Evolutionary conservation across 768 basidiomycete genomes (phyloP), one percentile per base, ranked within the genome.

Genomic region (Boletus rufocinnamomeus): DNA sequence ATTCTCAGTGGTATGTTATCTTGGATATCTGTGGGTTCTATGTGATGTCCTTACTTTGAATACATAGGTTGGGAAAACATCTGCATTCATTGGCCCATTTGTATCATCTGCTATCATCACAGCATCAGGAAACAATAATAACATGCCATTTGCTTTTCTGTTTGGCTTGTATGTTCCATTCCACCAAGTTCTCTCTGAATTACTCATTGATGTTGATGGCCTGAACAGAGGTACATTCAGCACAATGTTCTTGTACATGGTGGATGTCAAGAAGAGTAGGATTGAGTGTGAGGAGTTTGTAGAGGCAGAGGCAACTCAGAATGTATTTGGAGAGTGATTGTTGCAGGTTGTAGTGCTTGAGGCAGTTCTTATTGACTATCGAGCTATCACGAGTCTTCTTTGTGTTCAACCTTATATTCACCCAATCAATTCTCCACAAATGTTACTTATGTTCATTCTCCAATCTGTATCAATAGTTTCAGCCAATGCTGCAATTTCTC

Each of bases 71-170:
- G 87, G 88, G 16, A 89, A 89, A 71, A 88, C 87, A 8, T 88
- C 87, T 40, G 85, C 87, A 19, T 88, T 89, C 69, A 88, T 89
- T 58, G 88, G 88, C 0, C 87, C 88, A 3, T 80, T 90, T 63
- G 85, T 89, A 25, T 88, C 87, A 2, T 84, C 85, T 52, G 88
- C 88, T 2, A 89, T 89, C 58, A 89, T 89, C 60, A 83, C 83
- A 13, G 86, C 80, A 5, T 80, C 87, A 0, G 77, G 77, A 49
- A 82, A 87, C 69, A 89, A 89, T 63, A 78, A 87, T 64, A 89
- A 86, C 68, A 88, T 87, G 82, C 85, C 88, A 0, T 91, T 91
- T 66, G 82, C 85, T 4, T 90, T 89, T 70, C 75, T 89, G 14
- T 88, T 91, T 64, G 82, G 76, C 9, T 73, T 91, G 86, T 88